A percentile compares a stretch with the other conserved stretches of the same genome.
Evolutionary conservation across 345 rosid genomes (phyloP).

Genomic region (Noccaea bulbosa): DNA sequence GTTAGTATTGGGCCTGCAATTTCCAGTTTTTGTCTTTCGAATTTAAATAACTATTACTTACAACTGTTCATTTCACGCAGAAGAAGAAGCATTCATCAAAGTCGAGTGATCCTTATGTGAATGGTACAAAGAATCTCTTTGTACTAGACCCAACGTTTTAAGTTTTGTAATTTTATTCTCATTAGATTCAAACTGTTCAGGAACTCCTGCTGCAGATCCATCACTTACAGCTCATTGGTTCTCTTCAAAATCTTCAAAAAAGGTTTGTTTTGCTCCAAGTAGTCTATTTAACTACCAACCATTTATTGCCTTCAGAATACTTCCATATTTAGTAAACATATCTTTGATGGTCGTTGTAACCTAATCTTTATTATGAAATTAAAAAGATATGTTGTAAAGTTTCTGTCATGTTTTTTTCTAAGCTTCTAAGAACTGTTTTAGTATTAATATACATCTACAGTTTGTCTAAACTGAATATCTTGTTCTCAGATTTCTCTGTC

Average conservation of each 20-base stretch:
- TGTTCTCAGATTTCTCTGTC: constrained; percentile 67
- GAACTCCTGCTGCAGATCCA: constrained; percentile 51
- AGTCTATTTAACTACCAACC: constrained; percentile 16
- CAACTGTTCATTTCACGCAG: constrained; percentile 41
- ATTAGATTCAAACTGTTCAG: constrained; percentile 46
- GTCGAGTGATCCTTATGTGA: constrained; percentile 51
- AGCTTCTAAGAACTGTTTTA: background rate
- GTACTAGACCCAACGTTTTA: constrained; percentile 3
- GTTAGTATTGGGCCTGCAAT: constrained; percentile 46
- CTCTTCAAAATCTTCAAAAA: constrained; percentile 79
- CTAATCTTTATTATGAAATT: background rate
- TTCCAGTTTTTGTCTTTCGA: background rate
- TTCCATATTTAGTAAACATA: background rate
- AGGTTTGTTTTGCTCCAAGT: constrained; percentile 52
- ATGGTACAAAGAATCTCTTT: constrained; percentile 53
- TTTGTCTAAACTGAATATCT: constrained; percentile 29
- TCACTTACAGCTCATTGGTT: constrained; percentile 76
- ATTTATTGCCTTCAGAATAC: constrained; percentile 12
- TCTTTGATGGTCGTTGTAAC: constrained; percentile 2
- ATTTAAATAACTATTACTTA: constrained; percentile 9
- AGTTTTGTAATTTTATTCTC: constrained; percentile 29
- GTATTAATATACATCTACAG: background rate
- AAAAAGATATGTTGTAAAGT: constrained; percentile 8
- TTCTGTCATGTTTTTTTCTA: constrained; percentile 5
- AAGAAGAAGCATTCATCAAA: constrained; percentile 63